phyloP scores from a whole-genome alignment of 2,329 filamentous ascomycete species.

The Fusarium solani-melongenae region DNA sequence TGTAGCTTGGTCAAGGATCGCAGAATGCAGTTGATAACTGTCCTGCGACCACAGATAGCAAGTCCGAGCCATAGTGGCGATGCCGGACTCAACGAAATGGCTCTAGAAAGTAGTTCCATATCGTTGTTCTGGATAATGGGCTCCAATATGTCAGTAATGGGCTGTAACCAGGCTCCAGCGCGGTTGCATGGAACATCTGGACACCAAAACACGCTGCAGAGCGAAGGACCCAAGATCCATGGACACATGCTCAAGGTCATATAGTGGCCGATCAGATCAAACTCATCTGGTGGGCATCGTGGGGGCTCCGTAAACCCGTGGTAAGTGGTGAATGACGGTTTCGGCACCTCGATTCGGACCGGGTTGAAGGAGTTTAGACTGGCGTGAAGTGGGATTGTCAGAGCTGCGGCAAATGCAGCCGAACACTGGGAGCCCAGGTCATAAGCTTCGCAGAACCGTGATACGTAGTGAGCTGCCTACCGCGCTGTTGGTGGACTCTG shows the following conservation, averaged over 20 bases:
- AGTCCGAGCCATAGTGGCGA: conserved; percentile 10
- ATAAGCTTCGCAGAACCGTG: conserved; percentile 8
- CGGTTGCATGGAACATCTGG: conserved; percentile 6
- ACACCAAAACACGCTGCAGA: conserved; percentile 16
- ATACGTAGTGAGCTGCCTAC: conserved; percentile 1
- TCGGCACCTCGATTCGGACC: not conserved
- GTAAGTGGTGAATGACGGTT: not conserved
- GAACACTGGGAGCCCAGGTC: not conserved
- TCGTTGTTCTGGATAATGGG: not conserved
- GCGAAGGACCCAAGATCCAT: not conserved
- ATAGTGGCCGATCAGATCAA: not conserved
- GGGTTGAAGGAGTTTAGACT: not conserved
- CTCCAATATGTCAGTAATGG: not conserved
- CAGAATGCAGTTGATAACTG: not conserved
- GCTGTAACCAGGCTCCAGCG: not conserved
- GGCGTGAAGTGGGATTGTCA: conserved; percentile 8
- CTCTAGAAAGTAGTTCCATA: conserved; percentile 2
- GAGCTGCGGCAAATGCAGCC: conserved; percentile 5
- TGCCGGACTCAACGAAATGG: not conserved
- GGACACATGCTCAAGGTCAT: conserved; percentile 4
- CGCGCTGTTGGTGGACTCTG: not conserved
- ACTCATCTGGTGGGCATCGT: not conserved
- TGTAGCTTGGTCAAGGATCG: not conserved
- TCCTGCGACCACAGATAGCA: not conserved
- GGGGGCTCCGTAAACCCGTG: not conserved